Evolutionary conservation across 305 asterid species (phyloP), one percentile per base, ranked within the genome.

Genomic region (Solanum hybrid): DNA sequence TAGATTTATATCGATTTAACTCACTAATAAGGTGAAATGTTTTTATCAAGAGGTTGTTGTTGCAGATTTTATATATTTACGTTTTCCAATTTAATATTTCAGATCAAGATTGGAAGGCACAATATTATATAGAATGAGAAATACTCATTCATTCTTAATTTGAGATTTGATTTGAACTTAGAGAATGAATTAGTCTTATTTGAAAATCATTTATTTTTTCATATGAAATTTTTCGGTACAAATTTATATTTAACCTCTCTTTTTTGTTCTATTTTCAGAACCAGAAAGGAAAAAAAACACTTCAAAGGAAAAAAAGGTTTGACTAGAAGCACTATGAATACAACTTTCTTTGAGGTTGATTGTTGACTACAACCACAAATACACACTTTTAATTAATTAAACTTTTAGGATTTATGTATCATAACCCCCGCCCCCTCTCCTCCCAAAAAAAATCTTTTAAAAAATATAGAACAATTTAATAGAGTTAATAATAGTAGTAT

Each of bases 351-450:
- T 51, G 86, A 77, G 86, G 61, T 81, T 76, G 42, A 76, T 75
- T 76, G 84, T 76, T 88, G 89, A 75, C 89, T 88, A 77, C 20
- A 31, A 14, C 75, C 90, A 88, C 46, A 40, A n/a, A 26, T 88
- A 76, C 12, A 33, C 8, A 9, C 36, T 34, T 64, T 35, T 33
- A 24, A 46, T 46, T 14, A 87, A 87, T 71, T 40, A 46, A 71
- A 28, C 35, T 34, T 26, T n/a, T n/a, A n/a, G n/a, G n/a, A n/a
- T n/a, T n/a, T n/a, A n/a, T n/a, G n/a, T n/a, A n/a, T n/a, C n/a
- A n/a, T n/a, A n/a, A n/a, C 71, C 1, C 12, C 12, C 12, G 5
- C 73, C 13, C 3, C 5, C 3, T 2, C 2, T 0, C 4, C 1
- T 4, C 46, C 46, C 4, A 18, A 22, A 22, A 8, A 64, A 64